phyloP scores from a whole-genome alignment of 768 basidiomycete species.

The Roridomyces roridus region DNA sequence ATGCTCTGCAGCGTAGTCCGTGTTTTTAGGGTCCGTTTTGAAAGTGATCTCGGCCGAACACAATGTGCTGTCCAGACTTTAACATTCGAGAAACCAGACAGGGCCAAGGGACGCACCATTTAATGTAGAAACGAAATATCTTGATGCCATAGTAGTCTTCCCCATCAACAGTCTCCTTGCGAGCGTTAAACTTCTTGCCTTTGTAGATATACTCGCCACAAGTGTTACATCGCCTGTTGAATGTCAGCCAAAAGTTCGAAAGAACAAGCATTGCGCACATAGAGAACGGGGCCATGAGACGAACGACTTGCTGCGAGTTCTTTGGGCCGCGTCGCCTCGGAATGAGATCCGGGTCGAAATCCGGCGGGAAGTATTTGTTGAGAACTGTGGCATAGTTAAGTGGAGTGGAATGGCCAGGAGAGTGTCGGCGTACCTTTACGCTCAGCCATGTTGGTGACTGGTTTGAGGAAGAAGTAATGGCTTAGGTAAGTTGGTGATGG shows the following conservation, averaged over 20 bases:
- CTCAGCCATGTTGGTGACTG: slow-evolving; percentile 11
- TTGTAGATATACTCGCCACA: slow-evolving; percentile 99
- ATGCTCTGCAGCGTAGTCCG: slow-evolving; percentile 92
- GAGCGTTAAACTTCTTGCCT: slow-evolving; percentile 99
- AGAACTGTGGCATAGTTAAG: slow-evolving; percentile 57
- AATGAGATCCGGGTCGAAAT: slow-evolving; percentile 97
- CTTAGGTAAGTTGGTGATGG: no score
- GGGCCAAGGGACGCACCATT: slow-evolving; percentile 68
- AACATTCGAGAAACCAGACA: not conserved
- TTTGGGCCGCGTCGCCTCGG: slow-evolving; percentile 88
- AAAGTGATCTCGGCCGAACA: slow-evolving; percentile 99
- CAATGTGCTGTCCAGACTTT: slow-evolving; percentile 65
- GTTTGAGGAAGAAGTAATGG: not conserved
- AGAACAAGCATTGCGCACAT: slow-evolving; percentile 69
- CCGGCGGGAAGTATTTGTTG: slow-evolving; percentile 97
- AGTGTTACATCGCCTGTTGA: slow-evolving; percentile 84
- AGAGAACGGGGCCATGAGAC: slow-evolving; percentile 99
- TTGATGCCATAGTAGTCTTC: slow-evolving; percentile 99
- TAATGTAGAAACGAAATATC: slow-evolving; percentile 92
- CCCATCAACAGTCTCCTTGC: slow-evolving; percentile 96
- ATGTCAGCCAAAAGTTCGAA: slow-evolving; percentile 12
- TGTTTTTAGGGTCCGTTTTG: slow-evolving; percentile 99
- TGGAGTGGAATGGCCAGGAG: not conserved
- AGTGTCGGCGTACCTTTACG: slow-evolving; percentile 16
- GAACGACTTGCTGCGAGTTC: slow-evolving; percentile 96